Conservation (phyloP, 495 filamentous ascomycete species). For the Neurospora intermedia region DNA sequence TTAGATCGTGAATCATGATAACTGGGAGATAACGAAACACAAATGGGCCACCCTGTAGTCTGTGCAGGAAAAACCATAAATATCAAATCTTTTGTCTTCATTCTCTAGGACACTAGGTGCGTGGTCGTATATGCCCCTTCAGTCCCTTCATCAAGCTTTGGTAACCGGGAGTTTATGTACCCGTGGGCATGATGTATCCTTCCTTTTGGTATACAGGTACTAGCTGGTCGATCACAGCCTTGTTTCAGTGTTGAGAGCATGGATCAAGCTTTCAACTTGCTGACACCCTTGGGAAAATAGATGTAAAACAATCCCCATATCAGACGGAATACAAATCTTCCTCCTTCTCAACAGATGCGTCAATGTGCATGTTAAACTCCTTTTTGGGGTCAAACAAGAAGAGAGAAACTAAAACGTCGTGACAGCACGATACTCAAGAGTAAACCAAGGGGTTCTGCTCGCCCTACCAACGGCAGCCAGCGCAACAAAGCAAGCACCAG, state of each 20-base stretch:
- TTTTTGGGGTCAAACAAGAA: constrained; percentile 10
- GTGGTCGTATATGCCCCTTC: not conserved
- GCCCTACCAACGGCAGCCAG: constrained; percentile 15
- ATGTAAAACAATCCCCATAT: not conserved
- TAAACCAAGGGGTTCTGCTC: not conserved
- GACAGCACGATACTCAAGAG: not conserved
- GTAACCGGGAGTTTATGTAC: not conserved
- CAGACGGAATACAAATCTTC: constrained; percentile 11
- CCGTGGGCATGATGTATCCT: not conserved
- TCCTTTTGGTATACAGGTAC: not conserved
- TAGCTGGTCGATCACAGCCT: not conserved
- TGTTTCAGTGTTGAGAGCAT: not conserved
- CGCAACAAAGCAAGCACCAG: constrained; percentile 15
- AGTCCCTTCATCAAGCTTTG: not conserved
- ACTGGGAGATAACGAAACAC: not conserved
- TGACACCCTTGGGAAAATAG: not conserved
- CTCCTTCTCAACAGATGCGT: constrained; percentile 15
- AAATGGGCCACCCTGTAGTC: not conserved
- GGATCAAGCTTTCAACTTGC: not conserved
- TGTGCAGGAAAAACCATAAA: not conserved
- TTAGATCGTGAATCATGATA: not conserved
- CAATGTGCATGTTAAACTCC: constrained; percentile 18
- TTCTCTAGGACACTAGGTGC: not conserved
- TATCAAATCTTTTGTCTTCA: not conserved
- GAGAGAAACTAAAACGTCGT: not conserved